Percentiles rank a stretch among this genome's conserved stretches.
Evolutionary conservation across 148 eudicot genomes (phyloP).

Genomic region (Rhododendron ovatum): DNA sequence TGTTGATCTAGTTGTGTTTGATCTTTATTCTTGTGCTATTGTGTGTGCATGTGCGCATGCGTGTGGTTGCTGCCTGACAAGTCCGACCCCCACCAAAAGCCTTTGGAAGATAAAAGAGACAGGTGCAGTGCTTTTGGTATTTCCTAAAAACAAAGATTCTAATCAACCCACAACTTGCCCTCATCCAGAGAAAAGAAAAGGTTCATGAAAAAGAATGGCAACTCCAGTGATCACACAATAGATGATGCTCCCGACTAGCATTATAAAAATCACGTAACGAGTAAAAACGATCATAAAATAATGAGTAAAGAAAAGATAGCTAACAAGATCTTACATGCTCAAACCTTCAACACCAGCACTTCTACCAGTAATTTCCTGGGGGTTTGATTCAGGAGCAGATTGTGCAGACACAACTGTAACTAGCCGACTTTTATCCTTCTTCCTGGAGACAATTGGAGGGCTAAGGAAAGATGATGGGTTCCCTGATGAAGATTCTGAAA

Average conservation of each 20-base stretch:
- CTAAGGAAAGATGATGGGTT: slow-evolving; percentile 27
- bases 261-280: not conserved
- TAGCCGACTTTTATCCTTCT: slow-evolving; percentile 36
- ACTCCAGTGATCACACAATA: not conserved
- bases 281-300: not conserved
- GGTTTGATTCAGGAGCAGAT: slow-evolving; percentile 32
- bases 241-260: not conserved
- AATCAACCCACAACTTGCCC: not conserved
- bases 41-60: not conserved
- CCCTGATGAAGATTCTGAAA: slow-evolving; percentile 27
- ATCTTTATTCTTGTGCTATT: not conserved
- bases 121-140: not conserved
- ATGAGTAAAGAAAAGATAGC: not conserved
- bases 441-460: slow-evolving; percentile 34
- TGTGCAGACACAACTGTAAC: slow-evolving; percentile 27
- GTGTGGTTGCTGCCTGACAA: not conserved
- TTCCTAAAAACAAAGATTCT: not conserved
- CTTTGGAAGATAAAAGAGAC: not conserved
- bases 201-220: not conserved
- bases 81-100: not conserved
- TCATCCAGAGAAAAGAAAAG: not conserved
- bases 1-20: not conserved
- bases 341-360: slow-evolving; percentile 47
- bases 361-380: slow-evolving; percentile 30
- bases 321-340: slow-evolving; percentile 54